Evolutionary conservation across 1,284 basidiomycete genomes (phyloP).

Genomic region (Volvariella surrecta): DNA sequence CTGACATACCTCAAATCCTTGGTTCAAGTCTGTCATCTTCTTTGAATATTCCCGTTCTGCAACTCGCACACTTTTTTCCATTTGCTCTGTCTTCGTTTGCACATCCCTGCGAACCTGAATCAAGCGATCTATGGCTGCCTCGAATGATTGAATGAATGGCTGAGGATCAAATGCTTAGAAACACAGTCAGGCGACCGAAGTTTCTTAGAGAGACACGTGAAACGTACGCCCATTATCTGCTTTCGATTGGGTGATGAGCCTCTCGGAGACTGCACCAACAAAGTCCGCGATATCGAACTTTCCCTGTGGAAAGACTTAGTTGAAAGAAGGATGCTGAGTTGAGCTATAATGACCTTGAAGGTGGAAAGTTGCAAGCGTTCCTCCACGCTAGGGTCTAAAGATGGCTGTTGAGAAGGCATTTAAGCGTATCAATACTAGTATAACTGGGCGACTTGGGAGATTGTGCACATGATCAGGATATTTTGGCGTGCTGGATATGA

Average conservation of each 20-base stretch:
- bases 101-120: slow-evolving; percentile 84
- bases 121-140: slow-evolving; percentile 82
- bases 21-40: slow-evolving; percentile 87
- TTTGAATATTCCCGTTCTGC: slow-evolving; percentile 93
- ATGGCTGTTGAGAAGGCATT: slow-evolving; percentile 3
- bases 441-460: too few relatives aligned
- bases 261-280: slow-evolving; percentile 78
- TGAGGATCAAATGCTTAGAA: slow-evolving; percentile 82
- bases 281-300: slow-evolving; percentile 93
- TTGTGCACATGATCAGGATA: too few relatives aligned
- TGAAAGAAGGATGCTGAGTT: neutral
- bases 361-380: slow-evolving; percentile 57
- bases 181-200: neutral
- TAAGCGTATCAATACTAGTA: neutral
- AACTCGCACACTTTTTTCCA: slow-evolving; percentile 86
- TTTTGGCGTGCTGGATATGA: slow-evolving; percentile 12
- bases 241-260: slow-evolving; percentile 78
- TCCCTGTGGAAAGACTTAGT: slow-evolving; percentile 37
- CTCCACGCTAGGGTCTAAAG: slow-evolving; percentile 43
- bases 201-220: slow-evolving; percentile 1
- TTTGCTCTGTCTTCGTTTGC: slow-evolving; percentile 79
- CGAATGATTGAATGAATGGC: slow-evolving; percentile 90
- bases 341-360: slow-evolving; percentile 44
- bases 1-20: slow-evolving; percentile 77
- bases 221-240: slow-evolving; percentile 72